Base-by-base conservation (phyloP, 75 land plant species). In the Gnetum montanum region DNA sequence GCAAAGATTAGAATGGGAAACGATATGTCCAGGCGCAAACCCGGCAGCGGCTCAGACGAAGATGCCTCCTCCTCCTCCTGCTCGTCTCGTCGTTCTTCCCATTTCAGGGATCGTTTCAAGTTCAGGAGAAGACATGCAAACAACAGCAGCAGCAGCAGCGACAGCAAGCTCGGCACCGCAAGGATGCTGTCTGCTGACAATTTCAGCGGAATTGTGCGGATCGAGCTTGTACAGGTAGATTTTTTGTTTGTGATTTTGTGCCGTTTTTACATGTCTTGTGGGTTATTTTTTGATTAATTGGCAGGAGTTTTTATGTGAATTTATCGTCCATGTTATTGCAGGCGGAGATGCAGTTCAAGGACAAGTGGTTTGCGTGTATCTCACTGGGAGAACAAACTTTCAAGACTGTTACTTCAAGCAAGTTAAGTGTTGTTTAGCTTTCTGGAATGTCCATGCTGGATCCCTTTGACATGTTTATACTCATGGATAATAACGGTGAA, bases 291-390 rank as follows among this genome's bases (percentile, higher is more conserved):
- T 12, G n/a, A 25, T 27, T 55, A 27, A 34, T 10, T 52, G 50
- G 11, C 4, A 19, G 2, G 3, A 13, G 23, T 8, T 4, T 60
- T 6, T 33, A 18, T 30, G 22, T n/a, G 19, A 11, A 15, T n/a
- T 31, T 20, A 15, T 6, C 33, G 6, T 64, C 16, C 49, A 20
- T 41, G 19, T 30, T n/a, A 12, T 18, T 28, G 47, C 71, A 93
- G 98, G 98, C 98, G 50, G 79, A 85, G 46, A 84, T 93, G 96
- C 41, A 72, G 41, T 79, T 73, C 61, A 89, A 75, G 70, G 98
- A 77, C 59, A 79, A 66, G 46, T 93, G 86, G 84, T 65, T 88
- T 28, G 96, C 96, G 5, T 93, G 98, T 65, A 57, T 93, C 30
- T 82, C 98, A 0, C 48, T 93, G 18, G 98, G 98, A 31, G 86